Percentiles rank a stretch among this genome's conserved stretches.
Evolutionary conservation across 2,329 filamentous ascomycete species (phyloP).

Genomic region (Thelonectria rubi): DNA sequence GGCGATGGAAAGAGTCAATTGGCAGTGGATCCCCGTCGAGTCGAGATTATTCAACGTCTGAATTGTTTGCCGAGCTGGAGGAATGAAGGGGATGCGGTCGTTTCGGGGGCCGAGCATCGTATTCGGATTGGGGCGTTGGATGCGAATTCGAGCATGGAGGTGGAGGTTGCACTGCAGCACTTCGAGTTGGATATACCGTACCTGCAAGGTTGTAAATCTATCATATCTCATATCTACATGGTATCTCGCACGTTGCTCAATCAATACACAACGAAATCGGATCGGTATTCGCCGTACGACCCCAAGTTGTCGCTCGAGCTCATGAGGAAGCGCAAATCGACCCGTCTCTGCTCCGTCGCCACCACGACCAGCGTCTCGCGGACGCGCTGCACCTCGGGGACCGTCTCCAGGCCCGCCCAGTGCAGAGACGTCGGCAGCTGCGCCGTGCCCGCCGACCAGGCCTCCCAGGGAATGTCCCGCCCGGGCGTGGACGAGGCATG

Average conservation of each 20-base stretch:
- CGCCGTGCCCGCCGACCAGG: conserved; percentile 30
- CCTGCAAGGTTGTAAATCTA: not conserved
- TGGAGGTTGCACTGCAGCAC: too few species aligned
- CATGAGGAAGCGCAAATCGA: conserved; percentile 38
- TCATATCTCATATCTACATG: not conserved
- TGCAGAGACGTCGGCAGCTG: conserved; percentile 22
- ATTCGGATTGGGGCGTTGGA: conserved; percentile 10
- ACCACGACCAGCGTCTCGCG: conserved; percentile 40
- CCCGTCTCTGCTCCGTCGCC: conserved; percentile 23
- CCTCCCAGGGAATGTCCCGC: conserved; percentile 36
- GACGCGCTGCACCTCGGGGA: conserved; percentile 35
- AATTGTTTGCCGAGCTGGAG: not conserved
- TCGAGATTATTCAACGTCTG: not conserved
- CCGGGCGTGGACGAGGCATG: not conserved
- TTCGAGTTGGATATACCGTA: too few species aligned
- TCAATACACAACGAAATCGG: conserved; percentile 30
- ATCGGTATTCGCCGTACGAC: conserved; percentile 25
- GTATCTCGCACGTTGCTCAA: not conserved
- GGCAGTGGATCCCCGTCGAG: conserved; percentile 12
- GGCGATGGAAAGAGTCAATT: not conserved
- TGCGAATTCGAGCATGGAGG: conserved; percentile 10
- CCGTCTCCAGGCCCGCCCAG: conserved; percentile 35
- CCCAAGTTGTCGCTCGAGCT: conserved; percentile 29
- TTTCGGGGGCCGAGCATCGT: not conserved
- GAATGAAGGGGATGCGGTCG: not conserved